phyloP scores from a whole-genome alignment of 805 yeast species.

The Wickerhamomyces chambardii region DNA sequence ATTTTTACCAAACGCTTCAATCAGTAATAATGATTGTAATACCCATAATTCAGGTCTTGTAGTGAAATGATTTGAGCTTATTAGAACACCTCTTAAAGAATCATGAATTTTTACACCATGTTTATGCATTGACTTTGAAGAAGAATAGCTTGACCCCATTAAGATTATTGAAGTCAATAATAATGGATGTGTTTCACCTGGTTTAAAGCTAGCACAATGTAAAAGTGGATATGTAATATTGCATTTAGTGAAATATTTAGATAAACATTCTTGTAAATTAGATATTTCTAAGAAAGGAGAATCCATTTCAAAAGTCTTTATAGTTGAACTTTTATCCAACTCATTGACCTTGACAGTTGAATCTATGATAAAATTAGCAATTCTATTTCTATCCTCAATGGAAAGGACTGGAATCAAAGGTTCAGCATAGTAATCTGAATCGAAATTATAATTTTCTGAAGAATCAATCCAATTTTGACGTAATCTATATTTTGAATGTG shows the following conservation, averaged over 20 bases:
- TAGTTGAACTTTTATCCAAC: too few relatives aligned
- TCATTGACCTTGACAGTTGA: neutral
- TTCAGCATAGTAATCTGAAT: constrained; percentile 1
- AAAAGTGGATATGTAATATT: neutral
- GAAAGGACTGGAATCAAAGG: neutral
- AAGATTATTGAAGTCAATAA: neutral
- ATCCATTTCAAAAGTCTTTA: neutral
- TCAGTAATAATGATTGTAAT: neutral
- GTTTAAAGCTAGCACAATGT: neutral
- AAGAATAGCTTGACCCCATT: neutral
- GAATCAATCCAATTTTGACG: neutral
- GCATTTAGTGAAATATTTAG: neutral
- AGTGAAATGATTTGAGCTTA: neutral
- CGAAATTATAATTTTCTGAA: neutral
- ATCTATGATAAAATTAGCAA: neutral
- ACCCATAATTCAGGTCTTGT: constrained; percentile 1
- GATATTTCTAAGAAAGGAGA: neutral
- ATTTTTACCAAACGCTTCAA: constrained; percentile 1
- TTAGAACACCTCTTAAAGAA: neutral
- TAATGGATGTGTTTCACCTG: neutral
- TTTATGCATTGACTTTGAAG: neutral
- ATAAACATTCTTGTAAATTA: neutral
- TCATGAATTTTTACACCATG: constrained; percentile 1
- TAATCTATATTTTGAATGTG: neutral
- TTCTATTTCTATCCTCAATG: neutral